Evolutionary conservation across 179 eudicot genomes (phyloP).

Genomic region (Silene noctiflora): DNA sequence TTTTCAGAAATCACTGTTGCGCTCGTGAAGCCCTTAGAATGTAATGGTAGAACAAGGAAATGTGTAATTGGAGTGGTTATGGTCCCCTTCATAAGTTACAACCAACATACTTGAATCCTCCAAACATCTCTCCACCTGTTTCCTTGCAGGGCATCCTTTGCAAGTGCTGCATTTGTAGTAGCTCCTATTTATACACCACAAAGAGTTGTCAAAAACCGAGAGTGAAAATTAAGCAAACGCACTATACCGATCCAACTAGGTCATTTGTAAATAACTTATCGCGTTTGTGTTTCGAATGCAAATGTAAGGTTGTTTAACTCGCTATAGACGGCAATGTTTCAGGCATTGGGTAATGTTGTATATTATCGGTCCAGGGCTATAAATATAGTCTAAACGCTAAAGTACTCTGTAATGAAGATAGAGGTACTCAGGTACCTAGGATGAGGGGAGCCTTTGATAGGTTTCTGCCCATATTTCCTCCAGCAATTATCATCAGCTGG

Average conservation of each 20-base stretch:
- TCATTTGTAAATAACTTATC: too few species aligned
- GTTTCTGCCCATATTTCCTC: conserved; percentile 43
- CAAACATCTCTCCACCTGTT: conserved; percentile 43
- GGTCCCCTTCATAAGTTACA: conserved; percentile 45
- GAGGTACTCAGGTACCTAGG: conserved; percentile 35
- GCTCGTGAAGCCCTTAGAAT: conserved; percentile 8
- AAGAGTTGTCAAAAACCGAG: too few species aligned
- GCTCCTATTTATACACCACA: conserved; percentile 24
- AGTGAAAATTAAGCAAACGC: too few species aligned
- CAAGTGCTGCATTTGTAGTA: conserved; percentile 44
- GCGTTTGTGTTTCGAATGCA: too few species aligned
- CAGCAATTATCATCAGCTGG: conserved; percentile 38
- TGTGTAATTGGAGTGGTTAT: conserved; percentile 31
- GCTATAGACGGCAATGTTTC: not conserved
- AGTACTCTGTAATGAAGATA: not conserved
- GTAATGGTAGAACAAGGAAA: conserved; percentile 30
- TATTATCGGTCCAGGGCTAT: too few species aligned
- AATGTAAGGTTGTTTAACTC: too few species aligned
- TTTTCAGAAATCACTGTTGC: not conserved
- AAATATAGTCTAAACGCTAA: too few species aligned
- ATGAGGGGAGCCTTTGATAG: conserved; percentile 44
- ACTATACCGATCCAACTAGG: too few species aligned
- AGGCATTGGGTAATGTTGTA: not conserved
- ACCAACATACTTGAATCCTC: conserved; percentile 43
- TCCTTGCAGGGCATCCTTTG: conserved; percentile 43